Conservation (phyloP, 805 yeast genomes). For the Huiozyma naganishii region DNA sequence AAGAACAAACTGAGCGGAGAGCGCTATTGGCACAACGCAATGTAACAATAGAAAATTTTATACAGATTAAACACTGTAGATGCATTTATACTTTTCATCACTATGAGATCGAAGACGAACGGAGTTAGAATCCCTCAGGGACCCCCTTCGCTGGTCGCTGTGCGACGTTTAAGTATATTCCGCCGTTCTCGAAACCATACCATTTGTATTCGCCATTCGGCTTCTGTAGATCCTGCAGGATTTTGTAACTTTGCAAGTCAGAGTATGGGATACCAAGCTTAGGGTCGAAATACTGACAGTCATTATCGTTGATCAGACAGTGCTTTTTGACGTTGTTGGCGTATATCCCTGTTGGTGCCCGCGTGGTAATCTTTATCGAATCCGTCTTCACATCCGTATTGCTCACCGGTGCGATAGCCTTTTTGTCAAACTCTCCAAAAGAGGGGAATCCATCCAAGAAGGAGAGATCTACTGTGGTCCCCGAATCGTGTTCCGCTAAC, state of each 20-base stretch:
- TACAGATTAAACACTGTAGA: background rate
- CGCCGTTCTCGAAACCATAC: slow-evolving; percentile 41
- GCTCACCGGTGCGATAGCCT: slow-evolving; percentile 32
- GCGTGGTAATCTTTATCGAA: slow-evolving; percentile 46
- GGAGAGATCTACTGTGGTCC: slow-evolving; percentile 32
- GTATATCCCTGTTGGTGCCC: slow-evolving; percentile 65
- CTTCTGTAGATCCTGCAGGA: slow-evolving; percentile 47
- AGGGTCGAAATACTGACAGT: slow-evolving; percentile 75
- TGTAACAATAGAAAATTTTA: background rate
- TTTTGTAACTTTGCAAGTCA: slow-evolving; percentile 68
- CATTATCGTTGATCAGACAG: slow-evolving; percentile 65
- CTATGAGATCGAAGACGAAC: too few relatives aligned
- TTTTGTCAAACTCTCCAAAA: slow-evolving; percentile 47
- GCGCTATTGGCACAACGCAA: too few relatives aligned
- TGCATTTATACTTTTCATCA: background rate
- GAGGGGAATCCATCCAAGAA: slow-evolving; percentile 34
- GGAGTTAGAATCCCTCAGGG: slow-evolving; percentile 62
- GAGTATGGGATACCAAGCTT: slow-evolving; percentile 77
- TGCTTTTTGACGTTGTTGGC: slow-evolving; percentile 53
- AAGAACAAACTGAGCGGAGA: background rate
- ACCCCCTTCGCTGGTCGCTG: slow-evolving; percentile 70
- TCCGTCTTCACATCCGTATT: slow-evolving; percentile 38
- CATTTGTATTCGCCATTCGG: slow-evolving; percentile 39
- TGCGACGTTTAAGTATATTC: slow-evolving; percentile 34
- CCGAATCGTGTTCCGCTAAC: slow-evolving; percentile 7